Evolutionary conservation across 345 rosid species (phyloP), one percentile per base, ranked within the genome.

Genomic region (Durio zibethinus): DNA sequence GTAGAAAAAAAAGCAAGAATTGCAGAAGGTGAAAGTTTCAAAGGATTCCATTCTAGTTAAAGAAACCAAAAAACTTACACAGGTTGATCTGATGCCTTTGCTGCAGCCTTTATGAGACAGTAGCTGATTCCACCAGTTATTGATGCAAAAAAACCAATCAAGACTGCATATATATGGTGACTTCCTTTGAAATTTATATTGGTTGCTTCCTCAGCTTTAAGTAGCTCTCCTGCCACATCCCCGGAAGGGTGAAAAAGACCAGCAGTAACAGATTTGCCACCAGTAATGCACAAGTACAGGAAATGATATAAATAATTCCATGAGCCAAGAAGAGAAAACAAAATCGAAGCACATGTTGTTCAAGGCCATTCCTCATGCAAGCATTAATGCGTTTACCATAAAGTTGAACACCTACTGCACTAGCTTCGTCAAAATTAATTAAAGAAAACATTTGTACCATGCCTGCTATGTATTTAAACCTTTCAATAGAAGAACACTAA

Each of bases 51-150:
- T 66, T 10, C 43, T 56, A 54, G 35, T 40, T 1, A 68, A 60
- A 29, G 4, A 40, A 16, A 27, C 3, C 52, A 35, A 14, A 67
- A 79, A 82, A 73, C 97, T 88, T 87, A 94, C 98, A 93, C 76
- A 75, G 98, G 95, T 81, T 91, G 97, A 82, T 88, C 97, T 15
- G 92, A 88, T 64, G 96, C 93, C 86, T 86, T 91, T 77, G 97
- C 94, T 67, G 89, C 94, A 77, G 97, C 91, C 80, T 84, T 90
- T 76, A 90, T 87, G 43, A 93, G 87, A 86, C 92, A 94, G 74
- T 85, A 93, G 86, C 89, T 91, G 80, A 90, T 82, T 78, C 98
- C 98, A 81, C 97, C 93, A 80, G 93, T 85, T 77, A 91, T 73
- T 45, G 97, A 90, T 64, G 98, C 90, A 67, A 93, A 78, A 47